Conservation (phyloP, 148 eudicot genomes). For the Amaranthus palmeri region DNA sequence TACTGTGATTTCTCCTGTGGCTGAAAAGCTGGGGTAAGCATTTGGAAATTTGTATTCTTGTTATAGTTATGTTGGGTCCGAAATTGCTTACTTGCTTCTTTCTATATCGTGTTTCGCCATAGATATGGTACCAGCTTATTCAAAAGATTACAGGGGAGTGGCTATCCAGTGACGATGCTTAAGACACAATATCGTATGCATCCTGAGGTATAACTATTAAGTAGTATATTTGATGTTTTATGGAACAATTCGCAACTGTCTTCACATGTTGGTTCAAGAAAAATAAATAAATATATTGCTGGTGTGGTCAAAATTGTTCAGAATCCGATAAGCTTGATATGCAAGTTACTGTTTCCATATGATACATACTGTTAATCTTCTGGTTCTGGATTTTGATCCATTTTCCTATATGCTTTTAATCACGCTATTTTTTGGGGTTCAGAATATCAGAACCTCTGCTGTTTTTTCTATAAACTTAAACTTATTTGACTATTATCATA, state of each 20-base stretch:
- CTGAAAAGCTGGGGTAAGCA: constrained; percentile 68
- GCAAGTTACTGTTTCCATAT: not conserved
- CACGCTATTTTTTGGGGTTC: not conserved
- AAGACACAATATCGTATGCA: constrained; percentile 99
- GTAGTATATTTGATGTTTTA: not conserved
- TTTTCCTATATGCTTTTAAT: not conserved
- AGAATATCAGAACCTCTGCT: not conserved
- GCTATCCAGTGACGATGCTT: constrained; percentile 88
- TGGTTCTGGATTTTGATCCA: not conserved
- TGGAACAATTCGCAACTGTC: not conserved
- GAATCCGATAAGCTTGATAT: not conserved
- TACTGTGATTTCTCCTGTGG: constrained; percentile 81
- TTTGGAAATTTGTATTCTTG: not conserved
- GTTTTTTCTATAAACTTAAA: not conserved
- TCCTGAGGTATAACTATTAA: constrained; percentile 58
- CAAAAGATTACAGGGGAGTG: constrained; percentile 88
- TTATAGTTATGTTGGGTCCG: not conserved
- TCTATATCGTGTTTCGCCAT: constrained; percentile 4
- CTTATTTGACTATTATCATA: not conserved
- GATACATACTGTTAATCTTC: not conserved
- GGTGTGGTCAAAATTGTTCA: not conserved
- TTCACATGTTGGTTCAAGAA: not conserved
- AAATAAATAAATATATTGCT: not conserved
- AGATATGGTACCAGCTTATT: constrained; percentile 95
- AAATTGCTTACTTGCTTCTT: constrained; percentile 5